A percentile compares a stretch with the other conserved stretches of the same genome.
These are phyloP conservation scores for Magnaporthales sp. DNA, from an alignment of 2,329 filamentous ascomycete species.

Conservation along the genomic window DNA sequence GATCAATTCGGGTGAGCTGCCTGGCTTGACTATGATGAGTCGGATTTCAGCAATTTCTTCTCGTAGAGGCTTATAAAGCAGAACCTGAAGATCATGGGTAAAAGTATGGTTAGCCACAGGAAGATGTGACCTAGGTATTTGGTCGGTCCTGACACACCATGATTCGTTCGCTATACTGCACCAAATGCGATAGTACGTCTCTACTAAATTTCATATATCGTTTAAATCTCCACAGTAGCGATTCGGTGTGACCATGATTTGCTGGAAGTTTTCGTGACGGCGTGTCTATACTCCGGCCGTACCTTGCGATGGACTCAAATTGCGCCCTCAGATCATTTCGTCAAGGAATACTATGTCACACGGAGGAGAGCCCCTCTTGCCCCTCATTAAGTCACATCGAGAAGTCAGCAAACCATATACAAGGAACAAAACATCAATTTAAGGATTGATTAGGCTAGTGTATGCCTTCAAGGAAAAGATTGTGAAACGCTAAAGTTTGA, in stretches of 20 bases:
- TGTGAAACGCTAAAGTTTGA: background rate
- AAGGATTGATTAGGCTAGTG: background rate
- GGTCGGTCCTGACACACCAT: background rate
- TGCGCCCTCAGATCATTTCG: background rate
- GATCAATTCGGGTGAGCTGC: background rate
- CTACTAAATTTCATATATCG: background rate
- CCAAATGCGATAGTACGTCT: background rate
- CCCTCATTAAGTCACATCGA: background rate
- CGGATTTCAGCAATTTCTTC: background rate
- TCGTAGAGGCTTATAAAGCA: background rate
- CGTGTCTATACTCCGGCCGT: background rate
- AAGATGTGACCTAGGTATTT: background rate
- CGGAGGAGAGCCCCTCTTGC: background rate
- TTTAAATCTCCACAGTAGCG: background rate
- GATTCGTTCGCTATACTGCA: background rate
- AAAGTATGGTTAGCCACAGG: background rate
- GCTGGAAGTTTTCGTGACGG: background rate
- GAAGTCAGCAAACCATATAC: background rate
- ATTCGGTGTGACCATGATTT: background rate
- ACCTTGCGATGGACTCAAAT: background rate
- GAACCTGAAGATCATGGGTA: background rate
- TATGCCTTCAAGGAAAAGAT: background rate
- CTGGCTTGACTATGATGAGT: background rate
- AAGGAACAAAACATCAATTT: background rate
- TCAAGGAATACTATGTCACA: background rate